Evolutionary conservation across 2,329 filamentous ascomycete species (phyloP), one percentile per base, ranked within the genome.

Genomic region (Talaromyces sp.): DNA sequence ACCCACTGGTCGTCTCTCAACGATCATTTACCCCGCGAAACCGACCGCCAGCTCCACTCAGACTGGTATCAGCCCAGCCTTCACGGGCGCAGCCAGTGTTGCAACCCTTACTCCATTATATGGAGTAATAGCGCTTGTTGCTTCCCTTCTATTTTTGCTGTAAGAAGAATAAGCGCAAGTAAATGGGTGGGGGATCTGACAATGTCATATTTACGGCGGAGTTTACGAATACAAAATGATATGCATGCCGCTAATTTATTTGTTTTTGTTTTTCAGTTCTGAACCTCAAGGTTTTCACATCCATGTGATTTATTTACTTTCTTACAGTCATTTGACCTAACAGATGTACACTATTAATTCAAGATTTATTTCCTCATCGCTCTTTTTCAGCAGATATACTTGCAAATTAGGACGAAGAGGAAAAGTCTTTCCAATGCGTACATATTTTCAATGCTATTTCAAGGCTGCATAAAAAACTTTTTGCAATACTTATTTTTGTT

Each of bases 81-180:
- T 29, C 55, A 63, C 61, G 17, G 58, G 61, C 13, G 61, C 61
- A 46, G 61, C 59, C 41, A 58, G 58, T 35, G 54, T 38, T 6
- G 31, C 54, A 31, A 58, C 35, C 32, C 17, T 59, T 14, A 59
- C 43, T 26, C 53, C 56, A n/a, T 24, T 62, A 14, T 7, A 55
- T 21, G 29, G 43, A 9, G 46, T 31, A 17, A 9, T 59, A 17
- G 43, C 58, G 29, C 56, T 59, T 38, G 26, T 49, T 14, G 43
- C 49, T 8, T 56, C 52, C 35, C 26, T 58, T 27, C 41, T 62
- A 11, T 43, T 46, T 31, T 31, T 62, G 19, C 29, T 62, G 17
- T 62, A 54, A 50, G 58, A 55, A 52, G n/a, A 29, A n/a, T 27
- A 5, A 50, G 19, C 19, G 43, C 24, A n/a, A 38, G 43, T 24